Evolutionary conservation across 208 protist species (phyloP), one percentile per base, ranked within the genome.

Genomic region (Kentomonas sorsogonicus): DNA sequence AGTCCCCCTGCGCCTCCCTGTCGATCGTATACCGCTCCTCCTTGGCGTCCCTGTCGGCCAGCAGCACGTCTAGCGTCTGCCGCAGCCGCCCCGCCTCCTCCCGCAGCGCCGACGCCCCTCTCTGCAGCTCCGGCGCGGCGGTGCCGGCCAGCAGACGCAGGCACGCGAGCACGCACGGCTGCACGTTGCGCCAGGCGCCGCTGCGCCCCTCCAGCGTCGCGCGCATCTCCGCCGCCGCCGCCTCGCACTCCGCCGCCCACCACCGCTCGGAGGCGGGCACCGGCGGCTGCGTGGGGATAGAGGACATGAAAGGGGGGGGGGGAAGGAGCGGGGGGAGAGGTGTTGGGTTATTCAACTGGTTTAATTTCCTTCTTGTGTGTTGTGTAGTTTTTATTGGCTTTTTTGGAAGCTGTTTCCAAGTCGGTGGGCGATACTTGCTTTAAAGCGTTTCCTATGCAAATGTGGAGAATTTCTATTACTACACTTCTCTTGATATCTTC

Each of bases 21-120:
- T 91, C 84, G 27, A 86, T 26, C 23, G 53, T 66, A 50, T 91
- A 83, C 13, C 84, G 77, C 55, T 81, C 73, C 63, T 91, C 84
- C 63, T 88, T 91, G 13, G 80, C 33, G n/a, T 66, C 56, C 3
- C 58, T 61, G 63, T 88, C 84, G 20, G 41, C 58, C 39, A 77
- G 62, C 15, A 91, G 63, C 7, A 87, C 60, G n/a, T 69, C 34
- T 5, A 81, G 27, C 33, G 62, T 63, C 44, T 74, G 44, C 29
- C 72, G 55, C 22, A 77, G 34, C 41, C 77, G 52, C 22, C 66
- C 46, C 48, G 74, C 26, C 23, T 66, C 51, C 13, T 60, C 48
- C 41, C 78, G 70, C 33, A 88, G 45, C 44, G 54, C 7, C 25
- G 7, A 30, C 16, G 84, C 51, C 1, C 66, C 71, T 0, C 31